phyloP scores from a whole-genome alignment of 2,329 filamentous ascomycete genomes.

The Trichoderma endophyticum region DNA sequence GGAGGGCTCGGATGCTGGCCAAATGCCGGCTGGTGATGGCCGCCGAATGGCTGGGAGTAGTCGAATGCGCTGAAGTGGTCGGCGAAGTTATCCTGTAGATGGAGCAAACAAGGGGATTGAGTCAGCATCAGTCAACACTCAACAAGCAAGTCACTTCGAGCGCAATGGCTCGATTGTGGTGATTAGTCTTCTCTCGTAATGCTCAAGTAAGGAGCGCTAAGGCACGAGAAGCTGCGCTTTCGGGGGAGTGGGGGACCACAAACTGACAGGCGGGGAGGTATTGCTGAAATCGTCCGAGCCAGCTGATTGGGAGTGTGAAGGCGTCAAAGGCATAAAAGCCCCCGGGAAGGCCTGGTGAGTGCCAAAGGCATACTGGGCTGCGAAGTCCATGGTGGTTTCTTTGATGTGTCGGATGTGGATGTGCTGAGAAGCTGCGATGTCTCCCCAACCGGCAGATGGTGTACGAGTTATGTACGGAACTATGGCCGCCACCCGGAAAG shows the following conservation, averaged over 20 bases:
- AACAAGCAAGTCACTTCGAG: neutral
- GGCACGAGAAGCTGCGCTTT: slow-evolving; percentile 21
- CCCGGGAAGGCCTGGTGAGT: slow-evolving; percentile 46
- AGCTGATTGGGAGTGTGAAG: slow-evolving; percentile 54
- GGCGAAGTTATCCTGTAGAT: slow-evolving; percentile 47
- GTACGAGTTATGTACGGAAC: neutral
- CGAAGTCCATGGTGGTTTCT: slow-evolving; percentile 48
- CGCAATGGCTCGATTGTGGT: neutral
- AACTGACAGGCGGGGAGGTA: slow-evolving; percentile 54
- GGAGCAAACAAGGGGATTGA: neutral
- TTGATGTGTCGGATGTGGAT: neutral
- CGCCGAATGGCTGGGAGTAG: slow-evolving; percentile 38
- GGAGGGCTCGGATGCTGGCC: slow-evolving; percentile 23
- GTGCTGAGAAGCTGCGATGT: neutral
- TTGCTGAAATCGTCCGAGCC: slow-evolving; percentile 54
- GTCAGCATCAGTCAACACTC: slow-evolving; percentile 7
- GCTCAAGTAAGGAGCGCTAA: slow-evolving; percentile 33
- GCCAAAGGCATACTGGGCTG: slow-evolving; percentile 45
- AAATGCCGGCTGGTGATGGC: slow-evolving; percentile 32
- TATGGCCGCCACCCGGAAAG: neutral
- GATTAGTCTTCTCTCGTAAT: slow-evolving; percentile 28
- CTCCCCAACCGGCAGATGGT: neutral
- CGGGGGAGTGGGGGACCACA: slow-evolving; percentile 27
- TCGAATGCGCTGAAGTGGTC: slow-evolving; percentile 51
- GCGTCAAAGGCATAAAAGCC: slow-evolving; percentile 54